Evolutionary conservation across 2,329 filamentous ascomycete species (phyloP), one percentile per base, ranked within the genome.

Genomic region (Cordyceps militaris): DNA sequence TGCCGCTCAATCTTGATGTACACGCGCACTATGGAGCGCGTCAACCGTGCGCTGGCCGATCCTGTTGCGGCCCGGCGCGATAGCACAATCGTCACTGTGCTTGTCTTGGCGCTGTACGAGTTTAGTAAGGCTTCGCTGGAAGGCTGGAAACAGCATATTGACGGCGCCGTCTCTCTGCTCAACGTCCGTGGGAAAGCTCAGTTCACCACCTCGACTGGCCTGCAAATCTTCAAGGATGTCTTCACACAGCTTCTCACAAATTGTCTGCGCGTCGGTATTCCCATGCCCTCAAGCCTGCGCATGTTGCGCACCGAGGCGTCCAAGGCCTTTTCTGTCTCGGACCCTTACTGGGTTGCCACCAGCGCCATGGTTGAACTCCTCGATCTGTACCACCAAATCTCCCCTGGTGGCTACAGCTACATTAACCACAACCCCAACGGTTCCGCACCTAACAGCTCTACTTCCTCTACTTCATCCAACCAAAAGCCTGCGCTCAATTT

Each of bases 221-320:
- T 59, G 21, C 51, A 56, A 36, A 59, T 59, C 28, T 59, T 59
- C 57, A 59, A 59, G 28, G 57, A 59, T 30, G 57, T 59, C n/a
- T 59, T 59, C 28, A 51, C 51, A 4, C 57, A 59, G 24, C 46
- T 59, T 13, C 42, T 59, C 16, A 51, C 46, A 14, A 59, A 56
- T 28, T 59, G 57, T 46, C 36, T 56, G n/a, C 51, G 51, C n/a
- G 26, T 49, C 5, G 57, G 57, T 9, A 19, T 44, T n/a, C 51
- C 57, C 24, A 51, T 59, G 38, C 57, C 57, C 3, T 55, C 51
- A 3, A 56, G 46, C 28, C 34, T 59, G 36, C 51, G 57, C 21
- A 59, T 59, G 57, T 32, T 59, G 26, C 44, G 51, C 14, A 59
- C 51, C 11, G 57, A 59, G 32, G 57, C 57, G 24, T 50, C 57